phyloP scores from a whole-genome alignment of 768 basidiomycete genomes.

The Lactarius hatsudake region DNA sequence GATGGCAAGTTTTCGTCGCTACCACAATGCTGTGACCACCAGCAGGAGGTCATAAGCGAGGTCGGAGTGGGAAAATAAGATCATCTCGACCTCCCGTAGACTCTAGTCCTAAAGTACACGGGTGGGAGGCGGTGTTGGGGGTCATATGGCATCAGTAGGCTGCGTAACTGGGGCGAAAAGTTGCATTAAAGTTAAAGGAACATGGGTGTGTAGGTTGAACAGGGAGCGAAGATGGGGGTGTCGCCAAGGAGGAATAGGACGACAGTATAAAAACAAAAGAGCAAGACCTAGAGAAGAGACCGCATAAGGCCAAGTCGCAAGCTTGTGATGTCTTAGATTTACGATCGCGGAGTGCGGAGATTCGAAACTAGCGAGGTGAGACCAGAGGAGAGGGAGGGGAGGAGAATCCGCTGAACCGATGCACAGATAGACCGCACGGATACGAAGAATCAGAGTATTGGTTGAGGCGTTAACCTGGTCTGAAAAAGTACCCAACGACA shows the following conservation, averaged over 20 bases:
- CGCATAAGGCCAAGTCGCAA: background rate
- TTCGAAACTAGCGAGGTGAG: background rate
- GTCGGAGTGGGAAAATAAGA: conserved; percentile 10
- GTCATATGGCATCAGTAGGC: background rate
- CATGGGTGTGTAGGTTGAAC: background rate
- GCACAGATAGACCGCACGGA: background rate
- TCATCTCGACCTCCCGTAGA: background rate
- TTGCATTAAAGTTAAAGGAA: background rate
- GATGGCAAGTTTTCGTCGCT: background rate
- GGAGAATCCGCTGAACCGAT: background rate
- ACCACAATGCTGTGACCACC: background rate
- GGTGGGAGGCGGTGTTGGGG: background rate
- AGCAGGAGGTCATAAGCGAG: background rate
- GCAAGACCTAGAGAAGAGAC: background rate
- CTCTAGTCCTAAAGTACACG: background rate
- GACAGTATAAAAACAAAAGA: background rate
- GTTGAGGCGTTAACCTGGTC: background rate
- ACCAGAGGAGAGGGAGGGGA: background rate
- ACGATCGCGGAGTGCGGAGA: conserved; percentile 14
- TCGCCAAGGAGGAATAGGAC: background rate
- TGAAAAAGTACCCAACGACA: background rate
- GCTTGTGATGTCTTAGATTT: conserved; percentile 12
- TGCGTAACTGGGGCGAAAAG: background rate
- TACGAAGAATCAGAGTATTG: background rate
- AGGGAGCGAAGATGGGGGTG: background rate